Evolutionary conservation across 257 asterid genomes (phyloP), one percentile per base, ranked within the genome.

Genomic region (Mentha longifolia): DNA sequence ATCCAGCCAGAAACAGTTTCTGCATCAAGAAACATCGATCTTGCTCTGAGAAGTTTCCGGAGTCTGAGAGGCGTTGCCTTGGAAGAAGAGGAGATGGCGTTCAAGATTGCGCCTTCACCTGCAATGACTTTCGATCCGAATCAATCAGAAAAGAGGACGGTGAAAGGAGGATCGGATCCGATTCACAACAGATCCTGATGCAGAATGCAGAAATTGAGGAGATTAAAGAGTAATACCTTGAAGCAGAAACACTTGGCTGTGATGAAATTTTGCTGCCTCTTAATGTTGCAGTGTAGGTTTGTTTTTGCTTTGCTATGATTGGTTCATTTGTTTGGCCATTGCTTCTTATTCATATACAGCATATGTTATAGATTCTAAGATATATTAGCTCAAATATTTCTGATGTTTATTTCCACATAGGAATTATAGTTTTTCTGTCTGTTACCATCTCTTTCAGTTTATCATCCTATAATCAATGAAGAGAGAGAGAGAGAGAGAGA

Each of bases 151-250:
- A 90, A 92, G 74, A 80, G 93, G 74, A 65, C 90, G 58, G 88
- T 88, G 31, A 78, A 80, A 67, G 83, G 96, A 66, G 96, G 97
- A 76, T 83, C 95, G 4, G 95, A 92, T 73, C 98, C 97, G n/a
- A 88, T 90, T 77, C 98, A 90, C 41, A 90, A 92, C 83, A 80
- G 79, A 81, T 77, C 87, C 85, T 85, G 82, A 80, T 81, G 82
- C 74, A 76, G 72, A 80, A 14, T 33, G 70, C 50, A 25, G 77
- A 65, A 19, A 50, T 12, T 31, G 55, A 43, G 6, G 74, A 67
- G 68, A 58, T 28, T 65, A 57, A 20, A 49, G 67, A 31, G 35
- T 45, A 61, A 56, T 78, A 75, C 73, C 69, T 16, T 63, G 65
- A 67, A 72, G 68, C 62, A 58, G 73, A 71, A 6, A 46, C 13